Evolutionary conservation across 352 stramenopile genomes (phyloP).

Genomic region (Globisporangium polare): DNA sequence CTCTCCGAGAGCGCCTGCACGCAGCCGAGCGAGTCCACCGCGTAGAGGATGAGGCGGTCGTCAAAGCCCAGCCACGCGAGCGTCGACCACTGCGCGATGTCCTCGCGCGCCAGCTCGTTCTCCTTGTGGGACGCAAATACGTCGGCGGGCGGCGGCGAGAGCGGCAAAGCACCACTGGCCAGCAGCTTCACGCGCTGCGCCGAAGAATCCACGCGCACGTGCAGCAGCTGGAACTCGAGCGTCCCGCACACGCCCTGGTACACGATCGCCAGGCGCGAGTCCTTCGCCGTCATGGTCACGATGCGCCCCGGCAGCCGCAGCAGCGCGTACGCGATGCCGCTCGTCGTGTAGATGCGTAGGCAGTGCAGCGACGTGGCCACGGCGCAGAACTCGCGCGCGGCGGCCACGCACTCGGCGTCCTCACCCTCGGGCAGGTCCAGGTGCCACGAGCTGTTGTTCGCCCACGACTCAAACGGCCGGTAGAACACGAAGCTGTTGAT

Average conservation of each 20-base stretch:
- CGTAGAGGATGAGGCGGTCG: slow-evolving; percentile 63
- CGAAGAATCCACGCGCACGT: slow-evolving; percentile 32
- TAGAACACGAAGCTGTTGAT: slow-evolving; percentile 79
- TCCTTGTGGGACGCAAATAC: slow-evolving; percentile 73
- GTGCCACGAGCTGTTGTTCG: slow-evolving; percentile 78
- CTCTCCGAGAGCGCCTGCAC: slow-evolving; percentile 56
- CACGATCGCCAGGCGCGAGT: slow-evolving; percentile 59
- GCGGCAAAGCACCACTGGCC: slow-evolving; percentile 43
- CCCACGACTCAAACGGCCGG: slow-evolving; percentile 81
- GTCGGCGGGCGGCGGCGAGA: slow-evolving; percentile 53
- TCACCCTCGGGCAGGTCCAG: slow-evolving; percentile 57
- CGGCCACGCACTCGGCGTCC: slow-evolving; percentile 68
- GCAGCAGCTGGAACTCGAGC: slow-evolving; percentile 54
- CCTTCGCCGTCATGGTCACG: slow-evolving; percentile 66
- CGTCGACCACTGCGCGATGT: slow-evolving; percentile 48
- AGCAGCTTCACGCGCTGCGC: slow-evolving; percentile 45
- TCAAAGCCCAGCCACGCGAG: slow-evolving; percentile 79
- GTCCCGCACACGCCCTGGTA: slow-evolving; percentile 46
- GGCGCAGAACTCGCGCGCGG: slow-evolving; percentile 60
- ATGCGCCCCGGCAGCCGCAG: slow-evolving; percentile 60
- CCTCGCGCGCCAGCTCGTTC: slow-evolving; percentile 38
- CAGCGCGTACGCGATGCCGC: slow-evolving; percentile 58
- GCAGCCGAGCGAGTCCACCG: slow-evolving; percentile 61
- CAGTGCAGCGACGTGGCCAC: slow-evolving; percentile 70
- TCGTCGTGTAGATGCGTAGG: slow-evolving; percentile 70